These are phyloP conservation scores for Phytopythium ostracodes DNA, from an alignment of 352 stramenopile genomes.

Conservation along the genomic window DNA sequence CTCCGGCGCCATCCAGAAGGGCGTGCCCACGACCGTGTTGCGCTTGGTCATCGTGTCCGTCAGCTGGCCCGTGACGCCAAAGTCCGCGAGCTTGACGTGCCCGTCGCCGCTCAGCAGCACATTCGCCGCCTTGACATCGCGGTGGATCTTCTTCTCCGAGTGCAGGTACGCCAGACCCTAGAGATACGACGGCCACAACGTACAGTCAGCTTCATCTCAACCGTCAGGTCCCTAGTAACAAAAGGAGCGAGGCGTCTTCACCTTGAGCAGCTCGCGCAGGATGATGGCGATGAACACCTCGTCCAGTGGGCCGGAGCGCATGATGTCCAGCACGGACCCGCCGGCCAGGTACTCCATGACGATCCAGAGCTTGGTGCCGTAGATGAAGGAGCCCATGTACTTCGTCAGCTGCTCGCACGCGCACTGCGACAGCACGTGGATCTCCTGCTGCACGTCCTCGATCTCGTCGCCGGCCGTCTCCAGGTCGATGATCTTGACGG, in stretches of 20 bases:
- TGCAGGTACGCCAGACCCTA: conserved; percentile 77
- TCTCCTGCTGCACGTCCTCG: conserved; percentile 89
- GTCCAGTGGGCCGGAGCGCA: conserved; percentile 72
- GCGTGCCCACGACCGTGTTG: conserved; percentile 96
- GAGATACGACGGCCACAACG: not conserved
- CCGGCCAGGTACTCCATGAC: conserved; percentile 94
- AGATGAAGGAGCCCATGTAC: conserved; percentile 87
- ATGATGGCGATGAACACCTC: conserved; percentile 85
- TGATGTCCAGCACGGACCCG: conserved; percentile 87
- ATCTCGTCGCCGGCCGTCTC: conserved; percentile 83
- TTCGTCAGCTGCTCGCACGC: conserved; percentile 87
- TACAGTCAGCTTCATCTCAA: not conserved
- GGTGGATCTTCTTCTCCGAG: conserved; percentile 83
- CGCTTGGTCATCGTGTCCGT: conserved; percentile 97
- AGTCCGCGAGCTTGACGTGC: conserved; percentile 78
- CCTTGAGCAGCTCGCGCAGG: conserved; percentile 66
- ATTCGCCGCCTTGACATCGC: conserved; percentile 82
- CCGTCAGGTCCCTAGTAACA: too few species aligned
- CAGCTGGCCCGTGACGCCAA: conserved; percentile 91
- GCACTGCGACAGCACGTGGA: conserved; percentile 87
- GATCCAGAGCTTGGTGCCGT: conserved; percentile 87
- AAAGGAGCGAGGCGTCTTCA: not conserved
- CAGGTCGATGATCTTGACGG: conserved; percentile 85
- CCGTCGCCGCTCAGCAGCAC: conserved; percentile 76
- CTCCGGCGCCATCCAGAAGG: conserved; percentile 97